These are phyloP conservation scores for Parasitella parasitica DNA, from an alignment of 371 early-diverging fungal species.

Conservation along the genomic window DNA sequence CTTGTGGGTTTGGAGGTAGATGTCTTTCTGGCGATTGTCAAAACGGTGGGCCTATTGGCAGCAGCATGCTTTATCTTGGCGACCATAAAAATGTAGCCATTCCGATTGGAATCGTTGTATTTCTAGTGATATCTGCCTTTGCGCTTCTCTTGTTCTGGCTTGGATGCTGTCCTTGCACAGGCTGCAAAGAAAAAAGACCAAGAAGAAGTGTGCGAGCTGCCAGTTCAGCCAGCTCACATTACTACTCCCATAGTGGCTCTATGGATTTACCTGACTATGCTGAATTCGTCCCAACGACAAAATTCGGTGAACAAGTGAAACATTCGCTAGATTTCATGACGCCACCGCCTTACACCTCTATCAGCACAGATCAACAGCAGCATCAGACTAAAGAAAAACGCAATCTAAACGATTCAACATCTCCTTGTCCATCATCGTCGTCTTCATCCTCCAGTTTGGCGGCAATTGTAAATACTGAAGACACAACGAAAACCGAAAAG, in stretches of 20 bases:
- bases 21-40: slow-evolving; percentile 54
- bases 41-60: background rate
- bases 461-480: background rate
- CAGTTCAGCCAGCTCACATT: background rate
- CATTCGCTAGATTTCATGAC: background rate
- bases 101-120: slow-evolving; percentile 49
- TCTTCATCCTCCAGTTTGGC: background rate
- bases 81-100: slow-evolving; percentile 50
- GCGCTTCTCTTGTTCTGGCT: slow-evolving; percentile 51
- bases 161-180: slow-evolving; percentile 27
- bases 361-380: background rate
- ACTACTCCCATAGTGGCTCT: background rate
- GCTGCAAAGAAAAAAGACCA: slow-evolving; percentile 8
- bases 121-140: slow-evolving; percentile 49
- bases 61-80: slow-evolving; percentile 30
- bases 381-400: background rate
- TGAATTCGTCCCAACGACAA: background rate
- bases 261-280: background rate
- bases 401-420: background rate
- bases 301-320: background rate
- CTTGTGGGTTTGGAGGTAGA: slow-evolving; percentile 76
- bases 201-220: background rate
- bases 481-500: background rate
- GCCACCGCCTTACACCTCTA: background rate
- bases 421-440: background rate